Percentiles rank a stretch among this genome's conserved stretches.
Conservation (phyloP, 192 early-diverging fungal species). For the Mortierella hygrophila region DNA sequence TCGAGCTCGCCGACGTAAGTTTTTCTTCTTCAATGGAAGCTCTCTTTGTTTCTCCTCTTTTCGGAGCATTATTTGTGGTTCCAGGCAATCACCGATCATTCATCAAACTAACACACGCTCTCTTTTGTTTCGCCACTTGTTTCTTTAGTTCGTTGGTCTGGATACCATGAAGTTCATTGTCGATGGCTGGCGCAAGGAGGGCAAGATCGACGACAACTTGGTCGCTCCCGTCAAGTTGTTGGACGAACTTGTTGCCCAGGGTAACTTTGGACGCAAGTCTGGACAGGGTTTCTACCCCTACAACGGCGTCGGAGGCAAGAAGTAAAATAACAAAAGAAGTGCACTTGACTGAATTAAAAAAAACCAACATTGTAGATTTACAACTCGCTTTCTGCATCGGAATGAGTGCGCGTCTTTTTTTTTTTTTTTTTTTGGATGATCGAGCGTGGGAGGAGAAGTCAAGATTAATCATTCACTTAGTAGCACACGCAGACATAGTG, state of each 20-base stretch:
- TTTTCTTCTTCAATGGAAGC: conserved; percentile 4
- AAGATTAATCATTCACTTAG: neutral
- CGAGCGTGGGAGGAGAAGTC: neutral
- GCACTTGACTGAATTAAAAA: neutral
- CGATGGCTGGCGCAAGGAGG: conserved; percentile 92
- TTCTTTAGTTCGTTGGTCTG: conserved; percentile 86
- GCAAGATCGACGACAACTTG: conserved; percentile 82
- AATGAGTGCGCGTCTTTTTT: neutral
- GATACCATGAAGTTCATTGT: conserved; percentile 97
- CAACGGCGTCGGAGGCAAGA: conserved; percentile 49
- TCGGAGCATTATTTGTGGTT: conserved; percentile 6
- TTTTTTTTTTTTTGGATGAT: neutral
- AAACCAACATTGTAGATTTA: neutral
- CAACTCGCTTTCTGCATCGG: neutral
- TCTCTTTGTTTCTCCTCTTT: neutral
- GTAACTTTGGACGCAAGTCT: conserved; percentile 87
- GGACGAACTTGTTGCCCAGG: conserved; percentile 78
- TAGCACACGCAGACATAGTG: neutral
- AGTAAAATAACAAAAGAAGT: conserved; percentile 23
- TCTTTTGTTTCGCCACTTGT: conserved; percentile 2
- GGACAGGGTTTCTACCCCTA: conserved; percentile 92
- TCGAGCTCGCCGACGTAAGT: conserved; percentile 82
- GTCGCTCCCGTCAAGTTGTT: conserved; percentile 79
- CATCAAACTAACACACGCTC: neutral
- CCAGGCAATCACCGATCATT: neutral